Conservation (phyloP, 2,329 filamentous ascomycete genomes). For the Aspergillus transmontanensis region DNA sequence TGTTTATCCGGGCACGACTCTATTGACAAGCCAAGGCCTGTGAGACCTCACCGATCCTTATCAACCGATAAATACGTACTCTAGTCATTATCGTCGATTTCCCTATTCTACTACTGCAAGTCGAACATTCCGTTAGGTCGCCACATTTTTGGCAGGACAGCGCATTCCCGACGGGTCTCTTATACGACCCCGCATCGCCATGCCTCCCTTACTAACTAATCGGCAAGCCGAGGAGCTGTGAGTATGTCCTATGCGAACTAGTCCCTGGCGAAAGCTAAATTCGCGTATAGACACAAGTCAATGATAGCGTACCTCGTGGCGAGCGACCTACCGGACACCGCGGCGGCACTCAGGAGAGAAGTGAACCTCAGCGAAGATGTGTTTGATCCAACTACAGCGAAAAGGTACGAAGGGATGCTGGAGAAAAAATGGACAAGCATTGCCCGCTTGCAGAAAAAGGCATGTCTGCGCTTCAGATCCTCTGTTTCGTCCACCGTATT, state of each 20-base stretch:
- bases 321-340: conserved; percentile 68
- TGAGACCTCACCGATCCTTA: background rate
- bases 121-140: background rate
- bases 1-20: background rate
- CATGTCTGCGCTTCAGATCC: conserved; percentile 30
- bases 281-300: conserved; percentile 73
- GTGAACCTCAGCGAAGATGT: conserved; percentile 68
- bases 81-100: background rate
- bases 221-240: conserved; percentile 87
- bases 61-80: background rate
- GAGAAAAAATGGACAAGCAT: conserved; percentile 99
- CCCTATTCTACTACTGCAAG: background rate
- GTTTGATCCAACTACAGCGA: conserved; percentile 71
- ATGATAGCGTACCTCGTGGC: conserved; percentile 84
- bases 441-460: conserved; percentile 91
- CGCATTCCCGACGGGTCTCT: background rate
- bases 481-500: background rate
- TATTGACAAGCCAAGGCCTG: background rate
- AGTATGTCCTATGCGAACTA: conserved; percentile 38
- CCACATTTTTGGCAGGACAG: background rate
- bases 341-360: conserved; percentile 73
- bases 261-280: conserved; percentile 8
- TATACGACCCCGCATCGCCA: conserved; percentile 34
- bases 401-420: conserved; percentile 88
- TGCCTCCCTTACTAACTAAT: conserved; percentile 72